Evolutionary conservation across 2,329 filamentous ascomycete genomes (phyloP).

Genomic region (Neofusicoccum umdonicola): DNA sequence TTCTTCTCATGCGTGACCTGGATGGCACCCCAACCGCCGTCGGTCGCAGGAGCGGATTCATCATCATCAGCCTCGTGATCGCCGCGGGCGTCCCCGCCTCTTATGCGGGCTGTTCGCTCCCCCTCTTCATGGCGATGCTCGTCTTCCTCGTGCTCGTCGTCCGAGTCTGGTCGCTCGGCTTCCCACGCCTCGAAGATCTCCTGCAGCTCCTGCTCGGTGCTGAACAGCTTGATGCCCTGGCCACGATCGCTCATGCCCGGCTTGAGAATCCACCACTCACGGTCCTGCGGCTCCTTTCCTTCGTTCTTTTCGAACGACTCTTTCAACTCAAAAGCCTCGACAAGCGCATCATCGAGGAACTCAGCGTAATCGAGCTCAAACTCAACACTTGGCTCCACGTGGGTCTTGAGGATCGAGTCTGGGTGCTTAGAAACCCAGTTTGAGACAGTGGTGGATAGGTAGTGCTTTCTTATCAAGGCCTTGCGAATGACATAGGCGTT

Average conservation of each 20-base stretch:
- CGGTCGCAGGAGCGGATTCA: conserved; percentile 10
- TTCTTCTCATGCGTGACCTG: conserved; percentile 28
- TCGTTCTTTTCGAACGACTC: conserved; percentile 74
- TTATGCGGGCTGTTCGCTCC: conserved; percentile 18
- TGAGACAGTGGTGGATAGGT: conserved; percentile 76
- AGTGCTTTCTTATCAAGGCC: conserved; percentile 94
- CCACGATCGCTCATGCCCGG: conserved; percentile 96
- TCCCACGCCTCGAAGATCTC: conserved; percentile 93
- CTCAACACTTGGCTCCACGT: conserved; percentile 75
- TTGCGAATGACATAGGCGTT: conserved; percentile 97
- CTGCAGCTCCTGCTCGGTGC: conserved; percentile 77
- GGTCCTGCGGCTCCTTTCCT: conserved; percentile 35
- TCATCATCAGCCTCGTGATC: conserved; percentile 35
- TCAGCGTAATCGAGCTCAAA: conserved; percentile 97
- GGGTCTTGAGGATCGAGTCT: conserved; percentile 61
- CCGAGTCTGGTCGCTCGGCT: conserved; percentile 61
- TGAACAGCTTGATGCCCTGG: conserved; percentile 88
- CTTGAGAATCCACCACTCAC: conserved; percentile 97
- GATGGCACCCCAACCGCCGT: background rate
- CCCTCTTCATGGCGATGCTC: conserved; percentile 32
- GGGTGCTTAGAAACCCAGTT: conserved; percentile 87
- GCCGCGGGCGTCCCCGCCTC: conserved; percentile 33
- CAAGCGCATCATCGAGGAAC: conserved; percentile 87
- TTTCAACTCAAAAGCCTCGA: conserved; percentile 84
- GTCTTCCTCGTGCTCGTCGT: conserved; percentile 44